These are phyloP conservation scores for Pseudoperonospora humuli DNA, from an alignment of 352 stramenopile species.

Conservation along the genomic window DNA sequence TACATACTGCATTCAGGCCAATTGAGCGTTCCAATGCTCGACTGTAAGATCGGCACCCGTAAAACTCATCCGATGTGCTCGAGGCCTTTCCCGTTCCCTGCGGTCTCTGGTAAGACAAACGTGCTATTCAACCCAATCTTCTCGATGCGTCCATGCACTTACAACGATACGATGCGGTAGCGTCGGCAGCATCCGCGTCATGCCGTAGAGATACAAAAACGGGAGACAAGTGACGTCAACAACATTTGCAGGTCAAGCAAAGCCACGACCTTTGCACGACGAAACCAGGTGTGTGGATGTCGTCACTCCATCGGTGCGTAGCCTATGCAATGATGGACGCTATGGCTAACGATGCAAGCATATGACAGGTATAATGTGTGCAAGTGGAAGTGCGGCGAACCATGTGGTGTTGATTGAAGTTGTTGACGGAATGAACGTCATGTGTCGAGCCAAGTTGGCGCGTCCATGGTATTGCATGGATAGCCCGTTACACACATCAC, in stretches of 20 bases:
- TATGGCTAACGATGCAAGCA: constrained; percentile 4
- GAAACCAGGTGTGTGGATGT: too few relatives aligned
- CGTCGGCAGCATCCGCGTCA: not conserved
- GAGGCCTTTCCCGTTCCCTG: not conserved
- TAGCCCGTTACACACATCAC: constrained; percentile 15
- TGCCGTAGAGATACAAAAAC: constrained; percentile 5
- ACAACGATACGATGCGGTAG: not conserved
- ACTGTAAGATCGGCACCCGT: too few relatives aligned
- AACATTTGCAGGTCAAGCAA: not conserved
- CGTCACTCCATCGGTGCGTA: too few relatives aligned
- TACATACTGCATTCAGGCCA: too few relatives aligned
- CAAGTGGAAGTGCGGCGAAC: not conserved
- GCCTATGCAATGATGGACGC: constrained; percentile 13
- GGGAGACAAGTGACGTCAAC: constrained; percentile 7
- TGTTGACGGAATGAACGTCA: too few relatives aligned
- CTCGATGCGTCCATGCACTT: not conserved
- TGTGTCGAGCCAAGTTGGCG: constrained; percentile 10
- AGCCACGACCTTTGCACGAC: not conserved
- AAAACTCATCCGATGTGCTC: not conserved
- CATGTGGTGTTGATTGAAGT: too few relatives aligned
- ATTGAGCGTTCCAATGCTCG: too few relatives aligned
- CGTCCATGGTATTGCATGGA: constrained; percentile 2
- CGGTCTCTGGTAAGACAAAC: not conserved
- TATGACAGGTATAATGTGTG: constrained; percentile 10
- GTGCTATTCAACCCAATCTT: not conserved